A percentile compares a stretch with the other conserved stretches of the same genome.
phyloP scores from a whole-genome alignment of 257 asterid species.

The Solanum sparsipilum region DNA sequence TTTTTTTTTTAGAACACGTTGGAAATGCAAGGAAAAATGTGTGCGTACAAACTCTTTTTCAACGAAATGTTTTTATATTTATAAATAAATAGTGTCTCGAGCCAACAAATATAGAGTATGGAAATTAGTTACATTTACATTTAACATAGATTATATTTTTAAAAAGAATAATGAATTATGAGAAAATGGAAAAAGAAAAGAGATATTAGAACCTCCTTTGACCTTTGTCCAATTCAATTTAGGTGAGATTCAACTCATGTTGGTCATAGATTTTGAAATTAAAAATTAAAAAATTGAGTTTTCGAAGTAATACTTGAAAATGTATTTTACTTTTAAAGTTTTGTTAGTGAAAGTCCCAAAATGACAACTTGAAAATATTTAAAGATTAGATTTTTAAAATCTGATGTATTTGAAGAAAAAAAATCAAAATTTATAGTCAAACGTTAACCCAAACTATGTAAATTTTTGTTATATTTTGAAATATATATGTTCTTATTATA shows the following conservation, averaged over 20 bases:
- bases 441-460: background rate
- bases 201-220: background rate
- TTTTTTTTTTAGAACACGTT: background rate
- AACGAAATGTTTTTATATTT: background rate
- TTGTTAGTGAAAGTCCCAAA: background rate
- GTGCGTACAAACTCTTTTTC: background rate
- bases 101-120: background rate
- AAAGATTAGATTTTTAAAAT: background rate
- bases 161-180: background rate
- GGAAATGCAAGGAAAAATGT: background rate
- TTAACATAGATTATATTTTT: background rate
- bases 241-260: accelerated
- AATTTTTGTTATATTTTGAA: background rate
- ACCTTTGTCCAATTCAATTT: background rate
- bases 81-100: background rate
- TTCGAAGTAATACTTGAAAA: background rate
- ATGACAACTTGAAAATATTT: background rate
- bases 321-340: background rate
- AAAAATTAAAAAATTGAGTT: background rate
- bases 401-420: background rate
- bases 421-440: background rate
- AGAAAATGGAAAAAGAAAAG: no score
- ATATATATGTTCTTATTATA: background rate
- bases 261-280: background rate
- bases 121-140: background rate